These are phyloP conservation scores for Aurifilum marmelostoma DNA, from an alignment of 2,329 filamentous ascomycete species.

Conservation along the genomic window DNA sequence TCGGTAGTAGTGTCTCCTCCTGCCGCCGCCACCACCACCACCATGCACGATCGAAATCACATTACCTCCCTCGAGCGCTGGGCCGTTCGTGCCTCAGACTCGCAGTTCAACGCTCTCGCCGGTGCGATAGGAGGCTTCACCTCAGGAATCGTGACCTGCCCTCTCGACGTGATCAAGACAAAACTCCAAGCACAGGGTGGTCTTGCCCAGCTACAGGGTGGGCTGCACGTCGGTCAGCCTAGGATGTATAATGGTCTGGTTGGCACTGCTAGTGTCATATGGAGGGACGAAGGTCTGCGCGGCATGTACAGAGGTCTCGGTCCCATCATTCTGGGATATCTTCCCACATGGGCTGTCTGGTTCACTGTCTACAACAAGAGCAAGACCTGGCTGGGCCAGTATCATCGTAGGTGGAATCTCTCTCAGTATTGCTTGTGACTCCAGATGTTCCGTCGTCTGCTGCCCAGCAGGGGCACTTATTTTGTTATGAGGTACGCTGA, in stretches of 20 bases:
- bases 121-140: slow-evolving; percentile 90
- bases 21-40: slow-evolving; percentile 21
- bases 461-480: not conserved
- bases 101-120: slow-evolving; percentile 79
- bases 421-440: not conserved
- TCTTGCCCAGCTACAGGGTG: slow-evolving; percentile 61
- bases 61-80: slow-evolving; percentile 58
- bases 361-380: slow-evolving; percentile 94
- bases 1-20: slow-evolving; percentile 26
- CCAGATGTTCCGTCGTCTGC: slow-evolving; percentile 1
- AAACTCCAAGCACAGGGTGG: slow-evolving; percentile 95
- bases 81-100: slow-evolving; percentile 59
- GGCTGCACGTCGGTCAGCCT: slow-evolving; percentile 52
- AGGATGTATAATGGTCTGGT: slow-evolving; percentile 82
- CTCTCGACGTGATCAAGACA: slow-evolving; percentile 98
- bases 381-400: slow-evolving; percentile 71
- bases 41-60: slow-evolving; percentile 35
- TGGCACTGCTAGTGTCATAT: slow-evolving; percentile 84
- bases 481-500: slow-evolving; percentile 29
- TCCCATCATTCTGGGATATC: slow-evolving; percentile 91
- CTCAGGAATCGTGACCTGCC: slow-evolving; percentile 92
- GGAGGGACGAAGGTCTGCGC: slow-evolving; percentile 82
- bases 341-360: slow-evolving; percentile 98
- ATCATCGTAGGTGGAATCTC: slow-evolving; percentile 57
- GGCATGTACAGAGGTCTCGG: slow-evolving; percentile 93